A percentile compares a stretch with the other conserved stretches of the same genome.
Evolutionary conservation across 805 yeast genomes (phyloP).

Genomic region (Yarrowia yakushimensis): DNA sequence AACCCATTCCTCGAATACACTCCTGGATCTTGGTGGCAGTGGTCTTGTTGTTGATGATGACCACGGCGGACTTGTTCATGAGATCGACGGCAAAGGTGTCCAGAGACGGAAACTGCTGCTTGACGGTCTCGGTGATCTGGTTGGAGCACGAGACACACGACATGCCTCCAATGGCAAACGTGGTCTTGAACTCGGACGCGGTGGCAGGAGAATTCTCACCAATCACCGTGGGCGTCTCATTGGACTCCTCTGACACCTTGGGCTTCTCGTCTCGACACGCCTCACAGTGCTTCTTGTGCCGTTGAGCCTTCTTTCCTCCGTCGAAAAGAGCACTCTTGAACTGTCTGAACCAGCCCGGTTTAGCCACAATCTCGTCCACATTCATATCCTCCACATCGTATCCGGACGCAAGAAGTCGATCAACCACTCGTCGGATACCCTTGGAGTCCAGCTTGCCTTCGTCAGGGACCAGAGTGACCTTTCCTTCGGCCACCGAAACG

Average conservation of each 20-base stretch:
- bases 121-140: conserved; percentile 46
- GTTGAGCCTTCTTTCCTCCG: not conserved
- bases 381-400: conserved; percentile 29
- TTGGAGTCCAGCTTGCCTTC: conserved; percentile 4
- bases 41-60: conserved; percentile 50
- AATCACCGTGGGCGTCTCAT: not conserved
- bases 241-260: not conserved
- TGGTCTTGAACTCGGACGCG: conserved; percentile 5
- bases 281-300: conserved; percentile 17
- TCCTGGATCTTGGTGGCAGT: conserved; percentile 49
- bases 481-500: conserved; percentile 11
- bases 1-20: conserved; percentile 46
- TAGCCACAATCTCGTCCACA: conserved; percentile 34
- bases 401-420: conserved; percentile 1
- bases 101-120: conserved; percentile 35
- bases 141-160: conserved; percentile 61
- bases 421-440: not conserved
- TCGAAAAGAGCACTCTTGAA: conserved; percentile 1
- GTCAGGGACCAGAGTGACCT: conserved; percentile 17
- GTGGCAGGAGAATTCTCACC: not conserved
- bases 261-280: not conserved
- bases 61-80: conserved; percentile 51
- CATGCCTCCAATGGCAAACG: conserved; percentile 52
- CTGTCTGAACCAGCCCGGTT: conserved; percentile 23
- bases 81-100: conserved; percentile 49